Base-by-base conservation (phyloP, 2,329 filamentous ascomycete genomes). In the Ambrosiella beaveri region DNA sequence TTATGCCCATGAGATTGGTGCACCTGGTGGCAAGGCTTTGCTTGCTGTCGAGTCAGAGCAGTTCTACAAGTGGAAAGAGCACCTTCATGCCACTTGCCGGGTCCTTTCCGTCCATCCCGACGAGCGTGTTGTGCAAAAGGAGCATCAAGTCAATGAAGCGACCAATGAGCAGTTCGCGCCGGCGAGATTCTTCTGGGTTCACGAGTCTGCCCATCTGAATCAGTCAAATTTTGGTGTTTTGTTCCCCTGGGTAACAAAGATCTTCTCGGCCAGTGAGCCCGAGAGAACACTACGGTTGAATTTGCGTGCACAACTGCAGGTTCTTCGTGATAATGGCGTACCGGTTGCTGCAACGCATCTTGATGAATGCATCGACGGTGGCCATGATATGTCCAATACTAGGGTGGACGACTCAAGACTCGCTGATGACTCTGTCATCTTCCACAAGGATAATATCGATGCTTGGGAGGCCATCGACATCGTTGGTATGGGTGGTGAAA, bases 221-320 rank as follows among this genome's bases (percentile, higher is more conserved):
- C 88, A 94, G 69, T 86, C 81, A 17, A 88, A 95, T 65, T 94
- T 93, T 64, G 88, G 86, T 40, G 71, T 93, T 27, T 70, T 95
- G 19, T 94, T 94, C 65, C 87, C 87, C 0, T 85, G 82, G 76
- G 64, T 83, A 52, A 81, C 78, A 7, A 77, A 74, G 63, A 74
- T 82, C 7, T 79, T 82, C 63, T 73, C 74, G 1, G 75, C 76
- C 0, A 74, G 77, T 52, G 72, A 79, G 56, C 80, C 81, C 0
- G 79, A 81, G 65, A 73, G 79, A 11, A 75, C 77, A 0, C 66
- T 84, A 54, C 73, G 78, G 17, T 70, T 84, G 1, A 84, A 84
- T 62, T 69, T 79, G 3, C 71, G 81, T 1, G 80, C 80, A 1
- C 69, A 77, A 27, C 68, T 82, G 54, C 80, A 84, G 66, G 66